Evolutionary conservation across 176 grass and related monocot species (phyloP), one percentile per base, ranked within the genome.

Genomic region (Melocanna baccifera): DNA sequence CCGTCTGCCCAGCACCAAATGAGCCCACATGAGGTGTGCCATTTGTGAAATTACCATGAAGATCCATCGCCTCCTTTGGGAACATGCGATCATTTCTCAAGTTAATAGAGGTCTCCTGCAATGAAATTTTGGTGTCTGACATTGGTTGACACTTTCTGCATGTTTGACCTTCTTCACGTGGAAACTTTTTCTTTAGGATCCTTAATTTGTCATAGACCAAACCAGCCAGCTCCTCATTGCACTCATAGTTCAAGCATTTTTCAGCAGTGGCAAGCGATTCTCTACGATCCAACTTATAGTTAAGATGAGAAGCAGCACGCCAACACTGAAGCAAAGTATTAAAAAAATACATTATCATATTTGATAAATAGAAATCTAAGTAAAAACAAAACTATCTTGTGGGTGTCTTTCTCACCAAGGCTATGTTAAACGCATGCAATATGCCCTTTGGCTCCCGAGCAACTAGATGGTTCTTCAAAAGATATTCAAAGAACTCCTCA

Each of bases 391-490:
- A 72, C 11, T 25, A 48, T 32, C 12, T 22, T 55, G 26, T 9
- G 59, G 42, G 57, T 67, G 19, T 43, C 20, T 69, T 36, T 87
- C 84, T 87, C 87, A 97, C 95, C 95, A 97, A 83, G 26, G 95
- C 90, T 79, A 94, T 88, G 76, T 90, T 92, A 48, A 94, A 77
- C 0, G 89, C 75, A 48, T 94, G 87, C 42, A 93, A 69, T 52
- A 93, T 90, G 19, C 48, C 14, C 71, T 76, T 74, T 83, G 92
- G 86, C 79, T 94, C 87, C 16, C 62, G 43, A 84, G 71, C 47
- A 70, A 98, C 79, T 68, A 91, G 76, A 91, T 91, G 93, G 84
- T 93, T 98, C 39, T 93, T 89, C 76, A 98, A 91, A 82, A 85
- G 67, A 76, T 94, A 87, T 18, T 93, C 92, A 61, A 94, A 82